A percentile compares a stretch with the other conserved stretches of the same genome.
These are phyloP conservation scores for Arachnomyces sp. DNA, from an alignment of 2,329 filamentous ascomycete genomes.

Conservation along the genomic window DNA sequence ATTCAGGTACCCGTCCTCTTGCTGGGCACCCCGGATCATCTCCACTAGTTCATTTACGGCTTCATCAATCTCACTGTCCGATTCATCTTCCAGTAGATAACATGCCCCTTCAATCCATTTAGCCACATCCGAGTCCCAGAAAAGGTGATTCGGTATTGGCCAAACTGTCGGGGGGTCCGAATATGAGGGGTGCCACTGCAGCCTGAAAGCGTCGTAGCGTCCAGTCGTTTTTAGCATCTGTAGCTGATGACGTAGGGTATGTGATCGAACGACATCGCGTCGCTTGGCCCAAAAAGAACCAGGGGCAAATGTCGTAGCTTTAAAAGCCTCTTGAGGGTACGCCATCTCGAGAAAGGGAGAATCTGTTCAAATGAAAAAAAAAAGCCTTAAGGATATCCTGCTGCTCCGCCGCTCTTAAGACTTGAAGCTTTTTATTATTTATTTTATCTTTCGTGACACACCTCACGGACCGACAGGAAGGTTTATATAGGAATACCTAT, in stretches of 20 bases:
- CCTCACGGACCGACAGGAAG: too few relatives aligned
- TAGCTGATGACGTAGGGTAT: constrained; percentile 47
- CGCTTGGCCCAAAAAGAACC: constrained; percentile 29
- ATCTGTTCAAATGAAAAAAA: too few relatives aligned
- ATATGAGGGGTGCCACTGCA: constrained; percentile 51
- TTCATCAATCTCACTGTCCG: constrained; percentile 40
- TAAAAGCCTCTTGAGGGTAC: constrained; percentile 38
- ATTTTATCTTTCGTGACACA: too few relatives aligned
- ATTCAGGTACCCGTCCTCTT: constrained; percentile 56
- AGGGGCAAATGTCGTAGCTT: constrained; percentile 23
- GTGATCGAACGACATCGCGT: constrained; percentile 35
- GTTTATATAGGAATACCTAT: too few relatives aligned
- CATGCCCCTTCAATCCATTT: constrained; percentile 56
- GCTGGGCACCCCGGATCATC: constrained; percentile 52
- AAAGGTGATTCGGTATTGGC: constrained; percentile 52
- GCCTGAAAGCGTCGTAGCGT: constrained; percentile 51
- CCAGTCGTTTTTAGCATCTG: constrained; percentile 48
- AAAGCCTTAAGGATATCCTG: too few relatives aligned
- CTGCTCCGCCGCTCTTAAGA: too few relatives aligned
- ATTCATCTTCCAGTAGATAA: constrained; percentile 41
- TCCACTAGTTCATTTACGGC: constrained; percentile 51
- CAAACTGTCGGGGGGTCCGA: constrained; percentile 43
- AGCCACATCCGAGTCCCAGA: constrained; percentile 53
- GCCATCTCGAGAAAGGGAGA: constrained; percentile 19
- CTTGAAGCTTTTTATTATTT: too few relatives aligned